Base-by-base conservation (phyloP, 768 basidiomycete species). In the Dendrothele bispora region DNA sequence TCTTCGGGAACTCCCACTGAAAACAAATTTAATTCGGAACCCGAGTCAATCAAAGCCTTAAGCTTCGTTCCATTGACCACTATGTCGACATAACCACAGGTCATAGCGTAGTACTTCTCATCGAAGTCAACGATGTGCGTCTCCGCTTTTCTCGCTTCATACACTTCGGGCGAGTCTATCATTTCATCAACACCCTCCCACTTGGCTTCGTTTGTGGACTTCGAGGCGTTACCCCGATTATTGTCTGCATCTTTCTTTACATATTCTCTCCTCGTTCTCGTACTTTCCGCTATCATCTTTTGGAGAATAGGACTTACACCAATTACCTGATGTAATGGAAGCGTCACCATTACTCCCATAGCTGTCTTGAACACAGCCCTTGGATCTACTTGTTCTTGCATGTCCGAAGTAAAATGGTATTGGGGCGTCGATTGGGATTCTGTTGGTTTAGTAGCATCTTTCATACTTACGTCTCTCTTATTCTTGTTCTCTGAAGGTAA, bases 391-490 rank as follows among this genome's bases (percentile, higher is more conserved):
- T 14, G 25, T 0, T 46, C 32, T 3, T 46, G 44, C n/a, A 46
- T 35, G 11, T 46, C 34, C 1, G 44, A 46, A 12, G 44, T 46
- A 2, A 46, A 46, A 46, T 46, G 44, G 24, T 46, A 46, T 35
- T 43, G 42, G 1, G 42, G 42, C 11, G 5, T 21, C n/a, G n/a
- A n/a, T n/a, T n/a, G n/a, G n/a, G n/a, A n/a, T 41, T 25, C 27
- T 18, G 29, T 22, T n/a, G n/a, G n/a, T 20, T 25, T 17, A 3
- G 34, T 32, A 1, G 10, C 28, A 8, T 34, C 28, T 2, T 22
- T 36, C 7, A 35, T 30, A 7, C 28, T 26, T 27, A 17, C 35
- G 21, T 35, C 43, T 25, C 25, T 26, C 12, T 6, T 29, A 17
- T 21, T 36, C 22, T 21, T 14, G n/a, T n/a, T n/a, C n/a, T n/a